phyloP scores from a whole-genome alignment of 75 land plant species.

The Cunninghamia lanceolata region DNA sequence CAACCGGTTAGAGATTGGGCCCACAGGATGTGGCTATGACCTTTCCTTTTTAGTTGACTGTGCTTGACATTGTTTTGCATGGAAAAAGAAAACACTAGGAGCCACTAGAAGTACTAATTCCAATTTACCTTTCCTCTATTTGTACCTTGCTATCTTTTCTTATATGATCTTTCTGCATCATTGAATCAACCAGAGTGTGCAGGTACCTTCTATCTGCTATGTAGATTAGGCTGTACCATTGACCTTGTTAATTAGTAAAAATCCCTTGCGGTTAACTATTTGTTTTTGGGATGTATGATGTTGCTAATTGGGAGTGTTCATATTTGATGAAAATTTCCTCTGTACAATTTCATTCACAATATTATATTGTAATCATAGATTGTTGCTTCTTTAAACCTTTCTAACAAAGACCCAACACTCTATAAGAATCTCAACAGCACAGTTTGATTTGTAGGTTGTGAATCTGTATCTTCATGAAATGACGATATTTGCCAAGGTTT shows the following conservation, averaged over 20 bases:
- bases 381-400: too few species aligned
- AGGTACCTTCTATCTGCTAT: neutral
- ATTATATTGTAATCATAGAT: neutral
- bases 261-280: neutral
- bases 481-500: neutral
- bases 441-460: neutral
- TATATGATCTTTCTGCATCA: neutral
- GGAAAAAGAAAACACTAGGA: neutral
- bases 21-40: neutral
- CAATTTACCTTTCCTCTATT: neutral
- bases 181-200: neutral
- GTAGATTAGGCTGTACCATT: neutral
- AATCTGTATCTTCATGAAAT: neutral
- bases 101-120: neutral
- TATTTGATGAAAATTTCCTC: neutral
- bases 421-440: neutral
- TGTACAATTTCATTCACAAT: neutral
- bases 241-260: neutral
- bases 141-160: neutral
- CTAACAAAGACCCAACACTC: too few species aligned
- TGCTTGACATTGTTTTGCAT: neutral
- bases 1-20: neutral
- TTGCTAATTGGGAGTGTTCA: neutral
- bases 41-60: neutral
- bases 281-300: neutral